Evolutionary conservation across 2,329 filamentous ascomycete species (phyloP).

Genomic region (Hypoxylon sp.): DNA sequence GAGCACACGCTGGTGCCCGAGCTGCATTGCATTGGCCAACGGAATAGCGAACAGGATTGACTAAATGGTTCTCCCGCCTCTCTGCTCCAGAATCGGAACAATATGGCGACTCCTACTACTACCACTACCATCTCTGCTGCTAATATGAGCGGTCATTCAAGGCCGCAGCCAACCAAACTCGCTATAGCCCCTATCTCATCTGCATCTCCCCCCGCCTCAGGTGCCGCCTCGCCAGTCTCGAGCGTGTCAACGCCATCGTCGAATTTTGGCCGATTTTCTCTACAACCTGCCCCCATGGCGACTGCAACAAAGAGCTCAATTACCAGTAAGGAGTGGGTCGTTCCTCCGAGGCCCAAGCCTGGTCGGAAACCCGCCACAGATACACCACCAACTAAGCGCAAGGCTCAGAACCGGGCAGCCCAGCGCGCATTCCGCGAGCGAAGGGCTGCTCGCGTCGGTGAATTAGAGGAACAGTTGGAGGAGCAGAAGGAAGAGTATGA

Average conservation of each 20-base stretch:
- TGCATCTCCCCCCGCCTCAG: constrained; percentile 49
- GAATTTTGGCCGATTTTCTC: constrained; percentile 45
- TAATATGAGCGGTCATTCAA: constrained; percentile 38
- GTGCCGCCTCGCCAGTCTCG: constrained; percentile 47
- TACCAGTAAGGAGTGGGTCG: constrained; percentile 87
- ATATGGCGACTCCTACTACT: constrained; percentile 48
- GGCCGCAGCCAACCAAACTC: constrained; percentile 48
- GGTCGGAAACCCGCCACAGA: constrained; percentile 95
- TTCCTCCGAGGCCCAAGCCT: constrained; percentile 87
- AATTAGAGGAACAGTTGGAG: constrained; percentile 76
- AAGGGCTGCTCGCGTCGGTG: constrained; percentile 85
- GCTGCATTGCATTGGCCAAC: constrained; percentile 42
- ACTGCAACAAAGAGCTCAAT: constrained; percentile 69
- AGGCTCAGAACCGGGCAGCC: constrained; percentile 93
- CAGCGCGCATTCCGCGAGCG: constrained; percentile 92
- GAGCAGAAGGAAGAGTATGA: constrained; percentile 70
- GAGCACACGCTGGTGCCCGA: constrained; percentile 39
- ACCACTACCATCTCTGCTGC: constrained; percentile 39
- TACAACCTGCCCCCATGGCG: constrained; percentile 60
- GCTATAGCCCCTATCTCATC: constrained; percentile 50
- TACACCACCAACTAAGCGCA: constrained; percentile 91
- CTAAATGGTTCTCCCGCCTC: constrained; percentile 36
- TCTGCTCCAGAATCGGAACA: constrained; percentile 41
- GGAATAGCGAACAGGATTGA: constrained; percentile 39
- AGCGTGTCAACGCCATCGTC: constrained; percentile 48